phyloP scores from a whole-genome alignment of 768 basidiomycete genomes.

The Mycena chlorophos region DNA sequence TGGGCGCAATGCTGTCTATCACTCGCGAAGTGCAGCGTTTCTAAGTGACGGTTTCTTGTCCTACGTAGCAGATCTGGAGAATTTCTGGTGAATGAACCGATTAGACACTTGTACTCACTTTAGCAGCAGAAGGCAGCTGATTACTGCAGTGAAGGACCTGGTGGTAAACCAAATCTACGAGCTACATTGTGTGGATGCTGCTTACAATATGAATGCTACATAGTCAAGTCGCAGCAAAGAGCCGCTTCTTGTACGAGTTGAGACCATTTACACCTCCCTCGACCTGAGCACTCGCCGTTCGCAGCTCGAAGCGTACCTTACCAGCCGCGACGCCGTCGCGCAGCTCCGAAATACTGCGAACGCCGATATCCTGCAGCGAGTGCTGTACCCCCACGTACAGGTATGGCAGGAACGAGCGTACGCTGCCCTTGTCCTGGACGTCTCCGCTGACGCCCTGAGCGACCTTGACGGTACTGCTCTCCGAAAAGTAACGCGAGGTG shows the following conservation, averaged over 20 bases:
- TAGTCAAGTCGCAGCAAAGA: slow-evolving; percentile 8
- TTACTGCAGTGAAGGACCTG: neutral
- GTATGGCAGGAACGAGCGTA: slow-evolving; percentile 90
- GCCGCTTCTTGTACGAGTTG: slow-evolving; percentile 71
- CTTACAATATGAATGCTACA: neutral
- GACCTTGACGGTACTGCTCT: slow-evolving; percentile 90
- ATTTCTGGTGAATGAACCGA: too few relatives aligned
- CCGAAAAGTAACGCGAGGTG: slow-evolving; percentile 93
- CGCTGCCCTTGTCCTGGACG: slow-evolving; percentile 95
- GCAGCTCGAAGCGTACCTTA: slow-evolving; percentile 82
- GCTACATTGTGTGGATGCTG: neutral
- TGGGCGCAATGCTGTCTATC: too few relatives aligned
- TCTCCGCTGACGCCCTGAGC: slow-evolving; percentile 96
- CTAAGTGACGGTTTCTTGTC: too few relatives aligned
- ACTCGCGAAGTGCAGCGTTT: too few relatives aligned
- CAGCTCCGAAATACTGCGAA: slow-evolving; percentile 64
- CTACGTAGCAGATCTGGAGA: too few relatives aligned
- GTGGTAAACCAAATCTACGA: neutral
- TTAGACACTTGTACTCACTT: too few relatives aligned
- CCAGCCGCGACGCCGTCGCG: slow-evolving; percentile 66
- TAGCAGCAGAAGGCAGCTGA: too few relatives aligned
- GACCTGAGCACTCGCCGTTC: slow-evolving; percentile 92
- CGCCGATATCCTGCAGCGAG: slow-evolving; percentile 91
- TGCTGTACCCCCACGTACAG: slow-evolving; percentile 83
- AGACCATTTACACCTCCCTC: slow-evolving; percentile 96